Base-by-base conservation (phyloP, 2,329 filamentous ascomycete genomes). In the Penicillium sp. region DNA sequence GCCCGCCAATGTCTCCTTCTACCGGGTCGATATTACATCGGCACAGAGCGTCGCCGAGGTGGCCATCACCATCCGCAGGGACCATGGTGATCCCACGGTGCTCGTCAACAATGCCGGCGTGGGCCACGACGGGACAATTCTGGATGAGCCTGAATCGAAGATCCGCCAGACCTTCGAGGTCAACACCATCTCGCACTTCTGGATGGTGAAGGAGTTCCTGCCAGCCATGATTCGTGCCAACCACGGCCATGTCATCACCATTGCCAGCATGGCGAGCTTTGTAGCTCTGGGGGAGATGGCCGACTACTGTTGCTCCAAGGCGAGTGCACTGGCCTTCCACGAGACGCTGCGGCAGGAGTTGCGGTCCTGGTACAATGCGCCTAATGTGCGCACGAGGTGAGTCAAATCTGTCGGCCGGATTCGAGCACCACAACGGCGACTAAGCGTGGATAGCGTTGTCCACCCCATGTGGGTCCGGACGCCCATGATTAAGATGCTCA, bases 171-270 rank as follows among this genome's bases (percentile, higher is more conserved):
- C 74, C 6, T 76, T 77, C 48, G 71, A 74, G 41, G 72, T 77
- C 39, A 78, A 78, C 58, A 63, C 71, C 7, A 62, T 78, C 32
- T 64, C 69, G 14, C 74, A 77, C 52, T 78, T 71, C 58, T 67
- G 69, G 41, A 73, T 68, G 41, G 68, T 75, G 7, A 67, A 71
- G 36, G 73, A 75, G 46, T 77, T 78, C 58, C 49, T 78, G 20
- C 76, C 75, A 0, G 60, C 63, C 34, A 78, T 78, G 75, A 53
- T 77, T 15, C 51, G 54, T 30, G 59, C 62, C 13, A 72, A 76
- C 48, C 75, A 77, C 48, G 78, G 78, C 2, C 77, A 80, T 45
- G 64, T 81, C 19, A 66, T 81, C 8, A 78, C 75, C 0, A 67
- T 81, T 10, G 76, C 78, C 2, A 76, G 72, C 42, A 65, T 73